Base-by-base conservation (phyloP, 305 asterid genomes). In the Solanum chacoense region DNA sequence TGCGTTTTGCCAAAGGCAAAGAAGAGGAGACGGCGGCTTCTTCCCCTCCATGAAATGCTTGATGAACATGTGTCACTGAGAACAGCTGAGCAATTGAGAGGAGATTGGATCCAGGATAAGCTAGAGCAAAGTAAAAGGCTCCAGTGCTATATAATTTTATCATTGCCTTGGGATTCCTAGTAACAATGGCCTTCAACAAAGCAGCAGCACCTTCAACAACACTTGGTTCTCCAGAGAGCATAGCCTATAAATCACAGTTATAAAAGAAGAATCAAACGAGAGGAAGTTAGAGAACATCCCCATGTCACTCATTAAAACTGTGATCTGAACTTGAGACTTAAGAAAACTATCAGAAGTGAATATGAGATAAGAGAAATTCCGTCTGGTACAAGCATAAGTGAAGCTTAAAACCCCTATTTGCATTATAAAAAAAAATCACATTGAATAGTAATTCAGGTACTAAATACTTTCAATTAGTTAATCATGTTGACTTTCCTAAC, bases 41-140 rank as follows among this genome's bases (percentile, higher is more conserved):
- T 91, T 96, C 99, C 86, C 99, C 99, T 73, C 99, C 99, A 92
- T 97, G 99, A 93, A 97, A 97, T 89, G 99, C 98, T 95, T 97
- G 99, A 92, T 94, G 94, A 88, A 94, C 98, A 89, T 97, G 99
- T 88, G 99, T 97, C 85, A 90, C 96, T 22, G 98, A 93, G 95
- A 97, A 97, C 88, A 97, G 98, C 89, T 97, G 98, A 28, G 99
- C 93, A 72, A 95, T 95, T 87, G 98, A 95, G 89, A 92, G 95
- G 89, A 97, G 99, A 94, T 97, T 97, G 87, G 99, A 97, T 89
- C 99, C 99, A 90, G 99, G 99, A 92, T 97, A 97, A 78, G 99
- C 95, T 92, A 97, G 94, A 87, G 99, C 95, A 92, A 97, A 97
- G 90, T 95, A 97, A 94, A 97, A 96, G 34, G 96, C 93, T 80